A percentile compares a stretch with the other conserved stretches of the same genome.
These are phyloP conservation scores for Verbascum thapsus DNA, from an alignment of 257 asterid species.

Conservation along the genomic window DNA sequence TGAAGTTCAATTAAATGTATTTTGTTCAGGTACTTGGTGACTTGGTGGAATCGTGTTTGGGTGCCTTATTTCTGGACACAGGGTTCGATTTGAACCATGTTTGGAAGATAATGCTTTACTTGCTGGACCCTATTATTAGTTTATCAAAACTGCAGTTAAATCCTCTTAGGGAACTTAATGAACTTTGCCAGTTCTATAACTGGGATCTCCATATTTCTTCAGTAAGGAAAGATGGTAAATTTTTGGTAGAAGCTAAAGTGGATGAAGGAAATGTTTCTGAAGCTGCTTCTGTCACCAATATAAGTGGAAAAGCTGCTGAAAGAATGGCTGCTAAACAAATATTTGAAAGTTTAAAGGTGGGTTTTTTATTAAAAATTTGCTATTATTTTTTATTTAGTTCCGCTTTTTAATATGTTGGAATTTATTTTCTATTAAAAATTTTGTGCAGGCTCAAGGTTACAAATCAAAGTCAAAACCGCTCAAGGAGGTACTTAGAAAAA, in stretches of 20 bases:
- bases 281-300: conserved; percentile 47
- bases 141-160: conserved; percentile 60
- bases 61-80: conserved; percentile 82
- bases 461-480: conserved; percentile 55
- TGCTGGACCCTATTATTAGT: conserved; percentile 68
- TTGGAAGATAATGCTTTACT: conserved; percentile 67
- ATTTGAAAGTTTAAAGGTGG: conserved; percentile 63
- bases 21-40: conserved; percentile 90
- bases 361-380: conserved; percentile 5
- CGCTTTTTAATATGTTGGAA: conserved; percentile 7
- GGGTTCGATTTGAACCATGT: conserved; percentile 70
- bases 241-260: conserved; percentile 56
- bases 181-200: conserved; percentile 72
- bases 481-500: conserved; percentile 58
- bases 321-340: conserved; percentile 57
- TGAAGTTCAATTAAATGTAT: conserved; percentile 31
- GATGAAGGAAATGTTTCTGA: conserved; percentile 37
- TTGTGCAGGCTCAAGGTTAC: conserved; percentile 72
- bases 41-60: conserved; percentile 89
- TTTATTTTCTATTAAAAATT: neutral
- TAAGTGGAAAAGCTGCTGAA: conserved; percentile 60
- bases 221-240: conserved; percentile 49
- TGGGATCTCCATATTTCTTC: conserved; percentile 52
- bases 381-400: conserved; percentile 5
- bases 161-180: conserved; percentile 73